Percentiles rank a stretch among this genome's conserved stretches.
Conservation (phyloP, 2,329 filamentous ascomycete genomes). For the Cladobotryum mycophilum region DNA sequence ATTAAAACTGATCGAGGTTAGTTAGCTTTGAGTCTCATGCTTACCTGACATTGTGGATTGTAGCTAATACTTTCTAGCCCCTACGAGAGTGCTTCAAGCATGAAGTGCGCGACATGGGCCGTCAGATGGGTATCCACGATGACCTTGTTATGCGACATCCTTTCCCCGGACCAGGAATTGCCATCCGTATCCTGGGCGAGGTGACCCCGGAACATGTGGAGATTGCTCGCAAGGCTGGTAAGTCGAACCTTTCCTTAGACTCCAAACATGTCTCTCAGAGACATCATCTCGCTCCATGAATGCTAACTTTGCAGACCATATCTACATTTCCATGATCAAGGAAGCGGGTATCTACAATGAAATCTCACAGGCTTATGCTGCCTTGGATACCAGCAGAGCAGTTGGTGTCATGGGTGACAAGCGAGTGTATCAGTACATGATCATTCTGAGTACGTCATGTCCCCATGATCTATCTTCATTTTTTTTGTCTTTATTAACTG, state of each 20-base stretch:
- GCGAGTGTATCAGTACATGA: conserved; percentile 10
- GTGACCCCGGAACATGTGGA: conserved; percentile 72
- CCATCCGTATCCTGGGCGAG: conserved; percentile 76
- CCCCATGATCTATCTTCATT: too few relatives aligned
- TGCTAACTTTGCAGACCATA: too few relatives aligned
- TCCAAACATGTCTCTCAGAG: too few relatives aligned
- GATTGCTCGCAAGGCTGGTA: conserved; percentile 66
- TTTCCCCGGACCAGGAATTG: conserved; percentile 51
- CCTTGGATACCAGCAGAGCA: conserved; percentile 22
- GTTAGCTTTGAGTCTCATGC: neutral
- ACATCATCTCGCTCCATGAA: too few relatives aligned
- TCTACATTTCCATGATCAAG: conserved; percentile 49
- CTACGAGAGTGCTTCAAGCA: conserved; percentile 60
- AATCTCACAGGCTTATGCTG: conserved; percentile 24
- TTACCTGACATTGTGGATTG: neutral
- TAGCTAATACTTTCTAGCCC: conserved; percentile 1
- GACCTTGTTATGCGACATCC: conserved; percentile 25
- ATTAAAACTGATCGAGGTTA: conserved; percentile 7
- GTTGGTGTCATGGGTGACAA: conserved; percentile 30
- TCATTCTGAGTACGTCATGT: neutral
- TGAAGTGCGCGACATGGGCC: conserved; percentile 45
- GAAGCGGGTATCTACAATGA: conserved; percentile 63
- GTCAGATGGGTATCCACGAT: conserved; percentile 26
- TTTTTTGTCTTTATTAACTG: too few relatives aligned
- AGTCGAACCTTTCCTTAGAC: too few relatives aligned